These are phyloP conservation scores for Macrocybe gigantea DNA, from an alignment of 768 basidiomycete genomes.

Conservation along the genomic window DNA sequence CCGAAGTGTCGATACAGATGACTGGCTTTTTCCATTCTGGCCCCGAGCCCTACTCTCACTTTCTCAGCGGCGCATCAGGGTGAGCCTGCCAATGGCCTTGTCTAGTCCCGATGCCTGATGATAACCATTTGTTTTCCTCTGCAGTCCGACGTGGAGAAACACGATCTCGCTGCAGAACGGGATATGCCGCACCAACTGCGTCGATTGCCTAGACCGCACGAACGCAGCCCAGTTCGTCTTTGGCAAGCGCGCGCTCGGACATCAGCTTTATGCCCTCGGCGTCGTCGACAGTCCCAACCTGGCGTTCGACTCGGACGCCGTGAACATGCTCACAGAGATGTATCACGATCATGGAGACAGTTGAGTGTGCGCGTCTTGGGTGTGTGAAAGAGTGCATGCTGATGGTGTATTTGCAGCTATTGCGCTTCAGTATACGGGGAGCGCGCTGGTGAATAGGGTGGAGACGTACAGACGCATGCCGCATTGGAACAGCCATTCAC, in stretches of 20 bases:
- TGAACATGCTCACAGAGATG: conserved; percentile 98
- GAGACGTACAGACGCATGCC: conserved; percentile 95
- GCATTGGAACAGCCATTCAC: conserved; percentile 95
- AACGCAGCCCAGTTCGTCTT: conserved; percentile 97
- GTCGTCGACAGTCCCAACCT: conserved; percentile 82
- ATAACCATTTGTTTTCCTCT: conserved; percentile 7
- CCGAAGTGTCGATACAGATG: conserved; percentile 86
- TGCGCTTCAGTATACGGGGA: conserved; percentile 95
- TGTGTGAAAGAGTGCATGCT: conserved; percentile 4
- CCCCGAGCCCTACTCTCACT: conserved; percentile 75
- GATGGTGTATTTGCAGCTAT: conserved; percentile 48
- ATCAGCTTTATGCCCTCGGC: conserved; percentile 93
- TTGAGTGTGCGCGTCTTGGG: conserved; percentile 28
- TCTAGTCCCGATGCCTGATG: too few species aligned
- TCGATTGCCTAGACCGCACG: conserved; percentile 94
- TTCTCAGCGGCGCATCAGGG: conserved; percentile 40
- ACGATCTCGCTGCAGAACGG: conserved; percentile 85
- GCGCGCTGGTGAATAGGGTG: conserved; percentile 91
- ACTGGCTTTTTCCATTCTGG: conserved; percentile 97
- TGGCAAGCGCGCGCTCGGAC: conserved; percentile 89
- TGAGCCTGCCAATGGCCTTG: conserved; percentile 12
- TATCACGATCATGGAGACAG: conserved; percentile 97
- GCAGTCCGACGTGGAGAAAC: conserved; percentile 46
- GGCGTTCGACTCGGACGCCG: conserved; percentile 88
- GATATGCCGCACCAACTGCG: conserved; percentile 90